phyloP scores from a whole-genome alignment of 164 flowering plant genomes.

The Magnolia officinalis region DNA sequence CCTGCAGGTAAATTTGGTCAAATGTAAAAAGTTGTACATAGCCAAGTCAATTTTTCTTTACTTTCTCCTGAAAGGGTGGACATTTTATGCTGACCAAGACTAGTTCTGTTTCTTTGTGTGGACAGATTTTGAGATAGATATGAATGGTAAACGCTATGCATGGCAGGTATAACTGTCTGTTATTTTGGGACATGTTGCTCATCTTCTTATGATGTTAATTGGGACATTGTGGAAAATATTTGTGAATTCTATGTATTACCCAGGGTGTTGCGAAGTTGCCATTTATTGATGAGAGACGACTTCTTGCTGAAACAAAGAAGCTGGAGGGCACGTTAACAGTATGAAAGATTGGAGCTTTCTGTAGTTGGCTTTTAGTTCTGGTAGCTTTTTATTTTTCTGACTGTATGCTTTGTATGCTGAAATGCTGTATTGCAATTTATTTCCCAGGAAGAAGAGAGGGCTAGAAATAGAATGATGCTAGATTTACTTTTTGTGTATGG shows the following conservation, averaged over 20 bases:
- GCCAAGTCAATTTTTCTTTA: background rate
- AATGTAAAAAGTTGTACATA: background rate
- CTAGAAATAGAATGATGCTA: constrained; percentile 69
- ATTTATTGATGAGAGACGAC: constrained; percentile 77
- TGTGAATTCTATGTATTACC: constrained; percentile 8
- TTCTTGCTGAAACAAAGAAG: constrained; percentile 77
- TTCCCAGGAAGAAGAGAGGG: constrained; percentile 69
- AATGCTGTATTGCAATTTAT: constrained; percentile 3
- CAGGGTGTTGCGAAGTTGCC: constrained; percentile 97
- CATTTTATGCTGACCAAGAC: constrained; percentile 4
- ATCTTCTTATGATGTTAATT: background rate
- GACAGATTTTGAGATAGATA: constrained; percentile 91
- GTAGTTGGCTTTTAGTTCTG: background rate
- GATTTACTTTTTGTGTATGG: constrained; percentile 72
- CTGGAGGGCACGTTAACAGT: constrained; percentile 87
- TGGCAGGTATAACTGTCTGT: constrained; percentile 76
- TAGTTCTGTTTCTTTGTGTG: constrained; percentile 15
- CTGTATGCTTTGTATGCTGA: constrained; percentile 3
- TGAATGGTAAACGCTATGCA: constrained; percentile 95
- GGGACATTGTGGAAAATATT: constrained; percentile 1
- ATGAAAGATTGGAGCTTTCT: constrained; percentile 10
- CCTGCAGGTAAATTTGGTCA: constrained; percentile 62
- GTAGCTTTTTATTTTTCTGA: background rate
- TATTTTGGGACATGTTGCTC: background rate
- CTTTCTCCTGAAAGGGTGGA: background rate